Conservation (phyloP, 495 filamentous ascomycete species). For the Penicillium cinerascens region DNA sequence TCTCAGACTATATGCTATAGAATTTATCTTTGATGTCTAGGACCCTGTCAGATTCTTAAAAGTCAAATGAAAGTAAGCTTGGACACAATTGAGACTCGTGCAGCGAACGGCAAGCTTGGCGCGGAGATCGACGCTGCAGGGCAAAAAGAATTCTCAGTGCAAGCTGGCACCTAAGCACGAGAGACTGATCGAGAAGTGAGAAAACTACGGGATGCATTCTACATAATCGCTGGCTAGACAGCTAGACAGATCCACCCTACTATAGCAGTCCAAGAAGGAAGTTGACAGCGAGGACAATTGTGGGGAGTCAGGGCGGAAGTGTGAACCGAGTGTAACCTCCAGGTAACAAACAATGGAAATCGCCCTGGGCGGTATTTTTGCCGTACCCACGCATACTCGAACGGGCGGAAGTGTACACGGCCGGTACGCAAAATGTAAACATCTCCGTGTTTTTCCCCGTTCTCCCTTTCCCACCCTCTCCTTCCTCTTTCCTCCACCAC, state of each 20-base stretch:
- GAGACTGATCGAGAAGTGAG: neutral
- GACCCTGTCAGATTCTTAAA: neutral
- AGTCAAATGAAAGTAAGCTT: neutral
- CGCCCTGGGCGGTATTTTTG: constrained; percentile 9
- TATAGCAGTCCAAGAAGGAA: neutral
- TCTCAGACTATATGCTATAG: neutral
- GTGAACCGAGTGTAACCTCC: constrained; percentile 9
- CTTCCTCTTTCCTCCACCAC: constrained; percentile 4
- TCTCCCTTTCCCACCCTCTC: constrained; percentile 13
- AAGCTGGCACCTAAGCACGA: neutral
- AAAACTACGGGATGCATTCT: neutral
- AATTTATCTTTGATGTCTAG: neutral
- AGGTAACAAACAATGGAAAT: neutral
- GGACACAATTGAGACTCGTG: neutral
- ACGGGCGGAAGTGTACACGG: constrained; percentile 10
- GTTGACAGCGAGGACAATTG: neutral
- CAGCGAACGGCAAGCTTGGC: constrained; percentile 19
- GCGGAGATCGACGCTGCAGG: constrained; percentile 20
- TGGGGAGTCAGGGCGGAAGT: constrained; percentile 11
- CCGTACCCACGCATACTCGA: constrained; percentile 8
- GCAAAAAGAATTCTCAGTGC: neutral
- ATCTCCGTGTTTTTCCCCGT: constrained; percentile 18
- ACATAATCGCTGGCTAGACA: neutral
- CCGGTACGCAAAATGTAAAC: constrained; percentile 20
- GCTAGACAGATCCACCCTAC: neutral